Percentiles rank a stretch among this genome's conserved stretches.
Evolutionary conservation across 495 filamentous ascomycete species (phyloP).

Genomic region (Terfezia claveryi): DNA sequence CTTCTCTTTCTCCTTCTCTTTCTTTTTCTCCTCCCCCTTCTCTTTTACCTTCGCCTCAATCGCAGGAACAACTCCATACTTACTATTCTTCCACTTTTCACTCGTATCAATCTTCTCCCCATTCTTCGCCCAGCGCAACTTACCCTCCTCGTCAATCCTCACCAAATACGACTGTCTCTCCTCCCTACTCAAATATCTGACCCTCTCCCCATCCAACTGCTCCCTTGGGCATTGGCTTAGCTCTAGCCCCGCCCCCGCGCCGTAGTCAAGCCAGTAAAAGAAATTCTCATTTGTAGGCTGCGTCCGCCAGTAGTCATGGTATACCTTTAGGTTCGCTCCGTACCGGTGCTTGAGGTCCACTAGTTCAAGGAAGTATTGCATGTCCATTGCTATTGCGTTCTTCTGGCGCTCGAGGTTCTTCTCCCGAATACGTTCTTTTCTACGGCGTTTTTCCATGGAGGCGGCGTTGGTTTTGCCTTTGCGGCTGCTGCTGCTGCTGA

Average conservation of each 20-base stretch:
- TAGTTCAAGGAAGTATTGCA: constrained; percentile 87
- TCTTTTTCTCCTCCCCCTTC: too few relatives aligned
- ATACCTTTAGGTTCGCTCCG: constrained; percentile 60
- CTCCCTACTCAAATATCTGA: constrained; percentile 51
- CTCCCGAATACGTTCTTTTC: constrained; percentile 20
- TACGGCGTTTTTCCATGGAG: not conserved
- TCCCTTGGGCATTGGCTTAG: constrained; percentile 39
- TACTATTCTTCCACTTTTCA: constrained; percentile 27
- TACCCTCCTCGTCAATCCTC: constrained; percentile 40
- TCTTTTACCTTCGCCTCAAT: too few relatives aligned
- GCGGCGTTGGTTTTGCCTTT: too few relatives aligned
- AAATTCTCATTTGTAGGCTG: constrained; percentile 63
- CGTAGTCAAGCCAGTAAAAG: constrained; percentile 89
- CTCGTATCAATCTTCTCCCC: constrained; percentile 52
- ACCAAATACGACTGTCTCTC: constrained; percentile 55
- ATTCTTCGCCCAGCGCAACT: constrained; percentile 63
- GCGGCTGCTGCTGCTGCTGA: too few relatives aligned
- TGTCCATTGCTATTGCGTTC: constrained; percentile 55
- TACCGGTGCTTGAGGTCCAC: constrained; percentile 64
- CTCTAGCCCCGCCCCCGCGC: constrained; percentile 37
- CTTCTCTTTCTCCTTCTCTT: too few relatives aligned
- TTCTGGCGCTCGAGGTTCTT: constrained; percentile 25
- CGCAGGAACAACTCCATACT: not conserved
- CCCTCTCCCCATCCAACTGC: constrained; percentile 42
- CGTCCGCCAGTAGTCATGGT: constrained; percentile 67